These are phyloP conservation scores for Neofusicoccum sp. DNA, from an alignment of 2,329 filamentous ascomycete genomes.

Conservation along the genomic window DNA sequence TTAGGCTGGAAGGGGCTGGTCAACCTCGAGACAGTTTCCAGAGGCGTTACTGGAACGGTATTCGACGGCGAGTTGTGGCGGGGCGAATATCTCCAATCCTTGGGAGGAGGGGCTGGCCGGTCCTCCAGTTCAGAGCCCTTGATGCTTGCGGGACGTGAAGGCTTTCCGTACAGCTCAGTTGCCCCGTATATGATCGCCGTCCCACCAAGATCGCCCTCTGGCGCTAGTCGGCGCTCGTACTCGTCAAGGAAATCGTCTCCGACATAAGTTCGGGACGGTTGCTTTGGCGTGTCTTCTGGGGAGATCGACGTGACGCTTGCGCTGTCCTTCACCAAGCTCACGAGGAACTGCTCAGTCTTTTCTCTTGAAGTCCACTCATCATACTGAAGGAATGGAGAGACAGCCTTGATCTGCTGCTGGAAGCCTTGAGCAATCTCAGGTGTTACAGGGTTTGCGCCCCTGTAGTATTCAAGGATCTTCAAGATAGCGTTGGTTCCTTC, in stretches of 20 bases:
- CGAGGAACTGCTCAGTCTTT: slow-evolving; percentile 55
- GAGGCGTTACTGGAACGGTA: neutral
- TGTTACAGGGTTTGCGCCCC: slow-evolving; percentile 36
- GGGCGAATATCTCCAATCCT: slow-evolving; percentile 38
- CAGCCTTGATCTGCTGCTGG: slow-evolving; percentile 42
- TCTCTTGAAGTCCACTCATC: slow-evolving; percentile 52
- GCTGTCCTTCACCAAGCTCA: slow-evolving; percentile 42
- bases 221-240: slow-evolving; percentile 20
- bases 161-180: slow-evolving; percentile 14
- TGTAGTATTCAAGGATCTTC: slow-evolving; percentile 41
- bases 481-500: slow-evolving; percentile 46
- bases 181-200: slow-evolving; percentile 38
- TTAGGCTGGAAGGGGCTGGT: slow-evolving; percentile 25
- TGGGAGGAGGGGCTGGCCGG: slow-evolving; percentile 44
- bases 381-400: slow-evolving; percentile 50
- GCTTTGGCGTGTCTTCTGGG: slow-evolving; percentile 18
- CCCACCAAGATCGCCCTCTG: slow-evolving; percentile 30
- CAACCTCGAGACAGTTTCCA: slow-evolving; percentile 1
- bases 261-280: slow-evolving; percentile 27
- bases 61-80: neutral
- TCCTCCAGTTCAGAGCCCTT: neutral
- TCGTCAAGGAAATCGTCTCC: slow-evolving; percentile 22
- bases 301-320: neutral
- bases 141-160: slow-evolving; percentile 4
- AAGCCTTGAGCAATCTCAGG: slow-evolving; percentile 41